phyloP scores from a whole-genome alignment of 805 yeast genomes.

The Kluyveromyces starmeri region DNA sequence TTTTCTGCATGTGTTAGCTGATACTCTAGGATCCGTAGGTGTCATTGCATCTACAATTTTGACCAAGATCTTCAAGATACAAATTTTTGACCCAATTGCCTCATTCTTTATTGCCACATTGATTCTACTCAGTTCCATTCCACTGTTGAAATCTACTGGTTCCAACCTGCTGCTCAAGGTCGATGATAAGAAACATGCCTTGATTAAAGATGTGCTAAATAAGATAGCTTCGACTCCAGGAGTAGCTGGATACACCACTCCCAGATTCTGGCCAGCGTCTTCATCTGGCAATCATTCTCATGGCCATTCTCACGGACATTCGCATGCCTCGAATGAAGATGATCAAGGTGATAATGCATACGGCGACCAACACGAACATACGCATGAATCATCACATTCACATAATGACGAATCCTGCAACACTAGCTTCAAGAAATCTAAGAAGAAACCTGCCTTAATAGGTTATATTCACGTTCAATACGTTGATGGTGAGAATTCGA shows the following conservation, averaged over 20 bases:
- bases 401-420: constrained; percentile 30
- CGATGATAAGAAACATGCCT: constrained; percentile 48
- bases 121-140: constrained; percentile 74
- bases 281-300: constrained; percentile 20
- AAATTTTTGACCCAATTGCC: constrained; percentile 87
- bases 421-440: constrained; percentile 21
- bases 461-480: constrained; percentile 84
- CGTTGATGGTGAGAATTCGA: constrained; percentile 52
- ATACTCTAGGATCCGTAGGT: constrained; percentile 93
- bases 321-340: constrained; percentile 13
- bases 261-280: constrained; percentile 78
- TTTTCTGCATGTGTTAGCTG: constrained; percentile 88
- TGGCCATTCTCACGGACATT: constrained; percentile 23
- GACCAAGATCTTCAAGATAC: constrained; percentile 54
- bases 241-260: constrained; percentile 75
- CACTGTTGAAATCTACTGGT: constrained; percentile 75
- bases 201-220: constrained; percentile 53
- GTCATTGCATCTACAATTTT: constrained; percentile 86
- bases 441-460: constrained; percentile 33
- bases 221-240: constrained; percentile 69
- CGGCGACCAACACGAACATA: constrained; percentile 14
- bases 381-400: constrained; percentile 35
- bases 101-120: constrained; percentile 78
- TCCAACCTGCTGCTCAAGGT: constrained; percentile 59
- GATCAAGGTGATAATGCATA: constrained; percentile 10